Conservation (phyloP, 2,329 filamentous ascomycete genomes). For the Coniella vitis region DNA sequence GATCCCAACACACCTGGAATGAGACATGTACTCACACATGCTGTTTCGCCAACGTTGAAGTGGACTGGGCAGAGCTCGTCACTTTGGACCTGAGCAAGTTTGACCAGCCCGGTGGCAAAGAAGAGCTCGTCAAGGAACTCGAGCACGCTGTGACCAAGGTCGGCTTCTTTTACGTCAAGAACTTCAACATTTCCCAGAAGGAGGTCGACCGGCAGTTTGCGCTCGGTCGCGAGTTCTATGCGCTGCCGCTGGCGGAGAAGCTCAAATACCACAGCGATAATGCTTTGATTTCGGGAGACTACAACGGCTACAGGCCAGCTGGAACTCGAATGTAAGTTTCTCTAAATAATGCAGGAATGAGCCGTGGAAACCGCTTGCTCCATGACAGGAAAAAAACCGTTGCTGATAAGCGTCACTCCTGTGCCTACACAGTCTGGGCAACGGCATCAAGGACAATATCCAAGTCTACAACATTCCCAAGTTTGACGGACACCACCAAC, state of each 20-base stretch:
- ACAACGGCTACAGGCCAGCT: slow-evolving; percentile 49
- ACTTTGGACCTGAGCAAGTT: slow-evolving; percentile 27
- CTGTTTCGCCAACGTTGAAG: slow-evolving; percentile 7
- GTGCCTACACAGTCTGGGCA: slow-evolving; percentile 7
- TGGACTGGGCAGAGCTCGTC: slow-evolving; percentile 24
- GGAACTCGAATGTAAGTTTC: slow-evolving; percentile 27
- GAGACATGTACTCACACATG: too few species aligned
- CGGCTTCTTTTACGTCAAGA: slow-evolving; percentile 54
- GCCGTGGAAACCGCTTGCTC: not conserved
- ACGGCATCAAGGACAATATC: slow-evolving; percentile 32
- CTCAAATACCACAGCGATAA: slow-evolving; percentile 41
- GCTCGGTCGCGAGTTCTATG: slow-evolving; percentile 46
- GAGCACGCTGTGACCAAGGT: slow-evolving; percentile 25
- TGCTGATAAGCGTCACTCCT: too few species aligned
- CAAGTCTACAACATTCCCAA: slow-evolving; percentile 34
- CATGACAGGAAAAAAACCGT: not conserved
- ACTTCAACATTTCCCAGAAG: slow-evolving; percentile 53
- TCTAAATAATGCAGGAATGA: not conserved
- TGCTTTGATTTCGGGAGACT: slow-evolving; percentile 43
- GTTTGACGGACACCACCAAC: slow-evolving; percentile 25
- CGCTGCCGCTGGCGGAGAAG: slow-evolving; percentile 52
- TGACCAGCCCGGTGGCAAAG: slow-evolving; percentile 26
- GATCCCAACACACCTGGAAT: too few species aligned
- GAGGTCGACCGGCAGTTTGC: slow-evolving; percentile 53
- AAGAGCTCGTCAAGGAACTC: slow-evolving; percentile 27